Base-by-base conservation (phyloP, 257 asterid species). In the Przewalskia tangutica region DNA sequence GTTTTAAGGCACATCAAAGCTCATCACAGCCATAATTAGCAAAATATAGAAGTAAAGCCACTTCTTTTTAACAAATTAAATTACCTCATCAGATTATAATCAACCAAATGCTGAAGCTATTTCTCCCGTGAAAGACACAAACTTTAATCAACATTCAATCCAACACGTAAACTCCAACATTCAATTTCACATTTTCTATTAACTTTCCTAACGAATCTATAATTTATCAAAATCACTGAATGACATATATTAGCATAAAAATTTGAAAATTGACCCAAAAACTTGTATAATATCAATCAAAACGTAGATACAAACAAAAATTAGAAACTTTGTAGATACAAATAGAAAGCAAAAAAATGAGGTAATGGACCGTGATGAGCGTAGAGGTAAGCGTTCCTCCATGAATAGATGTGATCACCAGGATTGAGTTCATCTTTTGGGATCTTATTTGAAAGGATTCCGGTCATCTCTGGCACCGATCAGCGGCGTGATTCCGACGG, bases 361-460 rank as follows among this genome's bases (percentile, higher is more conserved):
- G n/a, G 83, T 18, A 55, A 64, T 38, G 4, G 46, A 94, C 97
- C 97, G 51, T 94, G 98, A 84, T 95, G 98, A 42, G 98, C 91
- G 87, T 93, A 95, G 82, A 93, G 89, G 53, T 92, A 93, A 55
- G 86, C 81, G 85, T 85, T 89, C 85, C 98, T 89, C 98, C 98
- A 95, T 0, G 98, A 90, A 85, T 95, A 95, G 40, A 95, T 90
- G 77, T 95, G 98, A 85, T 95, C 98, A 17, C 98, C 98, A 4
- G 91, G 88, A 40, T 91, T 89, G 80, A 95, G 84, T 38, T 89
- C 91, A 51, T 87, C 90, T 42, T 79, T 86, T 0, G 27, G 55
- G 86, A 93, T 92, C 90, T 89, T 95, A 88, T 95, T 92, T 50
- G 95, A 93, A 0, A 95, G 87, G 77, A 92, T 70, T 71, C 91